Evolutionary conservation across 306 rosid genomes (phyloP), one percentile per base, ranked within the genome.

Genomic region (Cucurbita argyrosperma): DNA sequence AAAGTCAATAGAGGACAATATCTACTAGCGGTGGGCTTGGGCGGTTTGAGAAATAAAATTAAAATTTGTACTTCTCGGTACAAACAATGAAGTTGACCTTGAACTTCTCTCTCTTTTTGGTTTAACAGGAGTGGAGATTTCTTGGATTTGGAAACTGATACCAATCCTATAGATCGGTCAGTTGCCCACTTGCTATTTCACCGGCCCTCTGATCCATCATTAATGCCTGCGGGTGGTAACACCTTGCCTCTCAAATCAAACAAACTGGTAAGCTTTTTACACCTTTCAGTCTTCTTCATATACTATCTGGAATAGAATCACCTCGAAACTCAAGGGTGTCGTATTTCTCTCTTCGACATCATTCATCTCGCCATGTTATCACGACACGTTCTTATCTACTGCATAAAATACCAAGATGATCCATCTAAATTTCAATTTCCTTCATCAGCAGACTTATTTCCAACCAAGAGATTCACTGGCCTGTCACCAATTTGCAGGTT

Each of bases 161-260:
- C 97, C 45, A 91, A 91, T 76, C 97, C 97, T 18, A 88, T 91
- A 26, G 97, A 91, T 76, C 89, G 97, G 79, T 89, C 97, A 46
- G 84, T 91, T 70, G 97, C 96, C n/a, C 96, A 91, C 79, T 81
- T 91, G 71, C 76, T 91, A 77, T 91, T 91, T 83, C 97, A 91
- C 83, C 85, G 90, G 77, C 96, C 97, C 42, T 80, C 82, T 4
- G 86, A 84, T 75, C 72, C 84, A 71, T 85, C 96, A 13, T 12
- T 57, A 56, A 13, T 75, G 80, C 82, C 82, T 66, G 81, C 38
- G 37, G 84, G 67, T 42, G 83, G 62, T 37, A 78, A 76, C 39
- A 21, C 77, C 7, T 15, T 50, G 19, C 61, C 90, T 54, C 78
- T 71, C 65, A 82, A 81, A 76, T 53, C 89, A 81, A 76, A 75